phyloP scores from a whole-genome alignment of 495 filamentous ascomycete species.

The Clohesyomyces aquaticus region DNA sequence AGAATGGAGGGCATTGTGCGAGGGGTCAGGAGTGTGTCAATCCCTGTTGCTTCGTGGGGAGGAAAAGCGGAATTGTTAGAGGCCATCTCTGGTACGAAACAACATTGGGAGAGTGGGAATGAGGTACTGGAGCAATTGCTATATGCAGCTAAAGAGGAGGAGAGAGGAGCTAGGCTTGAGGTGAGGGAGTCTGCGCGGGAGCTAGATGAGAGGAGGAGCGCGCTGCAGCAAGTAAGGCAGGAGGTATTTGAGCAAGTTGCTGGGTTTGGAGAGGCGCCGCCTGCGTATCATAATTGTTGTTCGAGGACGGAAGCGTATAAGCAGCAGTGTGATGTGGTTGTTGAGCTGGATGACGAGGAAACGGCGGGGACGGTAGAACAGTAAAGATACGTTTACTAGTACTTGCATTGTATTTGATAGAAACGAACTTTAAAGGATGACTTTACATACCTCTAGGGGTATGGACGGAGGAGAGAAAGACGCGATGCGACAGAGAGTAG shows the following conservation, averaged over 20 bases:
- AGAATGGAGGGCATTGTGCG: neutral
- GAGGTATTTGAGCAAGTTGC: constrained; percentile 27
- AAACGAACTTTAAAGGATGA: too few relatives aligned
- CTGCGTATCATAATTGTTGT: constrained; percentile 31
- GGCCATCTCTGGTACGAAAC: neutral
- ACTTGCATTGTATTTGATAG: too few relatives aligned
- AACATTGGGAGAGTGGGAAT: neutral
- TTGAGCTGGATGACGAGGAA: neutral
- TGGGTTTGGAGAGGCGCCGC: constrained; percentile 27
- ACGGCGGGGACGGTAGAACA: neutral
- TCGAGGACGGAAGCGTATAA: constrained; percentile 11
- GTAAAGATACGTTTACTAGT: too few relatives aligned
- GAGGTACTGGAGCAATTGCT: neutral
- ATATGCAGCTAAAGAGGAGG: constrained; percentile 9
- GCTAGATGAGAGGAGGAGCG: constrained; percentile 22
- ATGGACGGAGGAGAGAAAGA: too few relatives aligned
- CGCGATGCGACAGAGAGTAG: too few relatives aligned
- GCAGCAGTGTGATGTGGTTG: constrained; percentile 5
- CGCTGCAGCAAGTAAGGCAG: constrained; percentile 23
- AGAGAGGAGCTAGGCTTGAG: neutral
- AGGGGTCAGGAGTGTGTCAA: neutral
- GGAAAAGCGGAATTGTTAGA: neutral
- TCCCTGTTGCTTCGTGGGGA: neutral
- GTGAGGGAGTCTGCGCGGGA: constrained; percentile 8
- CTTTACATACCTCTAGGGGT: too few relatives aligned